Percentiles rank a stretch among this genome's conserved stretches.
These are phyloP conservation scores for Sextonia rubra DNA, from an alignment of 164 flowering plant species.

Conservation along the genomic window DNA sequence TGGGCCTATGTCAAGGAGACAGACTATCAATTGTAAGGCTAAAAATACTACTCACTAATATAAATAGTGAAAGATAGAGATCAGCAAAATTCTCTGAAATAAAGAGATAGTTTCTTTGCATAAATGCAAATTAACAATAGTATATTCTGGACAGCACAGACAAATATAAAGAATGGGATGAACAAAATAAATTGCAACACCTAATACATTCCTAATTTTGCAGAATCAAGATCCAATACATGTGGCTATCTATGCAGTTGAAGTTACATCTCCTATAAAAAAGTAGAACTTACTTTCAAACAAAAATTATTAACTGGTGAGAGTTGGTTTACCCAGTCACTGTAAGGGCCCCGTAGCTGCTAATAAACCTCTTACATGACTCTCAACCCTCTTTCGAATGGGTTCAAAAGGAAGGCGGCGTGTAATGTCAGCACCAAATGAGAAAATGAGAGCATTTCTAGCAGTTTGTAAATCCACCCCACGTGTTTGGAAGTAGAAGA, in stretches of 20 bases:
- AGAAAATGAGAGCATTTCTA: constrained; percentile 66
- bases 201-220: not conserved
- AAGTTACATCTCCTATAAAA: no score
- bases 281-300: not conserved
- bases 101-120: not conserved
- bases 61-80: no score
- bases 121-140: not conserved
- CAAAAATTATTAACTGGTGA: not conserved
- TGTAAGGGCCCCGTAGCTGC: constrained; percentile 23
- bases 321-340: not conserved
- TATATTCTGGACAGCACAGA: not conserved
- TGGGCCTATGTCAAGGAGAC: no score
- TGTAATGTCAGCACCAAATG: constrained; percentile 87
- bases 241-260: not conserved
- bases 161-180: not conserved
- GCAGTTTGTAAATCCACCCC: constrained; percentile 70
- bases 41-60: not conserved
- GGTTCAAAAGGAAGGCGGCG: constrained; percentile 39
- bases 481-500: constrained; percentile 79
- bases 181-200: not conserved
- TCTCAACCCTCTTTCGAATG: constrained; percentile 47
- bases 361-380: constrained; percentile 43
- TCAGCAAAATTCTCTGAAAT: not conserved
- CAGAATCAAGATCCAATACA: not conserved
- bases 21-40: no score